phyloP scores from a whole-genome alignment of 805 yeast genomes.

The Metahyphopichia silvanorum region DNA sequence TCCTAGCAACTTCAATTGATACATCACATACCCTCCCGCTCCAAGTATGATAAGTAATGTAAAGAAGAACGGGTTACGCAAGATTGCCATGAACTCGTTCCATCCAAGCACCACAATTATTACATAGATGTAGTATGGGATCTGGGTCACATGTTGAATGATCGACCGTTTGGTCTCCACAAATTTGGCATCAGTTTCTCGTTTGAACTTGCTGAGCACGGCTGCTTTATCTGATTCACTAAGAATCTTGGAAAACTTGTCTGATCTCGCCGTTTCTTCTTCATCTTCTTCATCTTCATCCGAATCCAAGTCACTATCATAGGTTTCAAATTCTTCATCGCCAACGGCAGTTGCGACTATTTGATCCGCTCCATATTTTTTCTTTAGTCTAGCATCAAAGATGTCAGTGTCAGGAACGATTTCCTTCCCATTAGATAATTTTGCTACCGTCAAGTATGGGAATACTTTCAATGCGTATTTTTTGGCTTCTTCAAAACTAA shows the following conservation, averaged over 20 bases:
- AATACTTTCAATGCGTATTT: slow-evolving; percentile 52
- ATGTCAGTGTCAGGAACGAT: slow-evolving; percentile 58
- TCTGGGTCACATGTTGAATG: slow-evolving; percentile 68
- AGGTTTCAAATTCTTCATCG: slow-evolving; percentile 19
- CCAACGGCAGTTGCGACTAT: not conserved
- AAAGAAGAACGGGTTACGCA: slow-evolving; percentile 83
- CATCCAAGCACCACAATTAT: slow-evolving; percentile 80
- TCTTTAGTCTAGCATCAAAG: slow-evolving; percentile 20
- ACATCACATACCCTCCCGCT: slow-evolving; percentile 65
- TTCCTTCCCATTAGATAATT: slow-evolving; percentile 48
- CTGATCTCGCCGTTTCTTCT: slow-evolving; percentile 7
- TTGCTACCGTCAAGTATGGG: slow-evolving; percentile 59
- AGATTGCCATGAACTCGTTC: slow-evolving; percentile 89
- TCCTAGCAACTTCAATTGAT: slow-evolving; percentile 68
- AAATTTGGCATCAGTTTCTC: slow-evolving; percentile 73
- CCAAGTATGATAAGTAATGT: slow-evolving; percentile 54
- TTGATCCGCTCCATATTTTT: slow-evolving; percentile 15
- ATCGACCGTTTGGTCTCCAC: slow-evolving; percentile 88
- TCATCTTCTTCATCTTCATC: slow-evolving; percentile 25
- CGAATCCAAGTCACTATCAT: slow-evolving; percentile 15
- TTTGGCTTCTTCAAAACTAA: slow-evolving; percentile 58
- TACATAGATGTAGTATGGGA: slow-evolving; percentile 80
- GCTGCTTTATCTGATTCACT: slow-evolving; percentile 54
- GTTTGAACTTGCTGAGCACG: slow-evolving; percentile 59
- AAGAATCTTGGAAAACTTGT: slow-evolving; percentile 55